Evolutionary conservation across 768 basidiomycete genomes (phyloP).

Genomic region (Cytidiella melzeri): DNA sequence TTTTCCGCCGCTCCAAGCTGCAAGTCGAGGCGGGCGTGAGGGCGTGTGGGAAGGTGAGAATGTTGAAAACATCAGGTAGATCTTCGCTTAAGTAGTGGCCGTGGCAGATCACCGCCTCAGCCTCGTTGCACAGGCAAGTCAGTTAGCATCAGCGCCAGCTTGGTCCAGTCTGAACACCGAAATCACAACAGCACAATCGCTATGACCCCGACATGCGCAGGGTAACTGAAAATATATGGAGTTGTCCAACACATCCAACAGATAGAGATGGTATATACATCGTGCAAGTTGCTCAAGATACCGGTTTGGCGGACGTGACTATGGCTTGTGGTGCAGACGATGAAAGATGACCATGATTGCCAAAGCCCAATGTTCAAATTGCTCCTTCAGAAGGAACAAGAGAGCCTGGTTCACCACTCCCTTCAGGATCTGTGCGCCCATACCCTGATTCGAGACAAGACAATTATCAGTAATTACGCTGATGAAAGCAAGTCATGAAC

Average conservation of each 20-base stretch:
- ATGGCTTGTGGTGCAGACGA: neutral
- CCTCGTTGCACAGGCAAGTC: too few relatives aligned
- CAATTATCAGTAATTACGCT: neutral
- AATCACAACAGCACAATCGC: too few relatives aligned
- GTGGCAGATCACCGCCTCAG: neutral
- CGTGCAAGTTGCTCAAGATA: too few relatives aligned
- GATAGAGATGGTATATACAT: too few relatives aligned
- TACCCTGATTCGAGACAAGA: constrained; percentile 59
- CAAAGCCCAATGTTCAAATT: constrained; percentile 87
- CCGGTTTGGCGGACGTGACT: too few relatives aligned
- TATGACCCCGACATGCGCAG: too few relatives aligned
- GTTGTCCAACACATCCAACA: too few relatives aligned
- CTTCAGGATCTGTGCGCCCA: constrained; percentile 94
- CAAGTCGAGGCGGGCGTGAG: neutral
- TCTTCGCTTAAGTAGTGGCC: neutral
- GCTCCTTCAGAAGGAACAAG: constrained; percentile 95
- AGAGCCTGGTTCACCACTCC: constrained; percentile 94
- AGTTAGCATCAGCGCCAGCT: too few relatives aligned
- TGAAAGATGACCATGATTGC: constrained; percentile 39
- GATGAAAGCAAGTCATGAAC: neutral
- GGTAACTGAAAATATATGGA: too few relatives aligned
- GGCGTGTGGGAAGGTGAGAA: neutral
- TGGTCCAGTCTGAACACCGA: too few relatives aligned
- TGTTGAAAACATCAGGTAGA: neutral
- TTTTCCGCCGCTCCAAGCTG: too few relatives aligned